phyloP scores from a whole-genome alignment of 2,329 filamentous ascomycete species.

The Orbilia javanica region DNA sequence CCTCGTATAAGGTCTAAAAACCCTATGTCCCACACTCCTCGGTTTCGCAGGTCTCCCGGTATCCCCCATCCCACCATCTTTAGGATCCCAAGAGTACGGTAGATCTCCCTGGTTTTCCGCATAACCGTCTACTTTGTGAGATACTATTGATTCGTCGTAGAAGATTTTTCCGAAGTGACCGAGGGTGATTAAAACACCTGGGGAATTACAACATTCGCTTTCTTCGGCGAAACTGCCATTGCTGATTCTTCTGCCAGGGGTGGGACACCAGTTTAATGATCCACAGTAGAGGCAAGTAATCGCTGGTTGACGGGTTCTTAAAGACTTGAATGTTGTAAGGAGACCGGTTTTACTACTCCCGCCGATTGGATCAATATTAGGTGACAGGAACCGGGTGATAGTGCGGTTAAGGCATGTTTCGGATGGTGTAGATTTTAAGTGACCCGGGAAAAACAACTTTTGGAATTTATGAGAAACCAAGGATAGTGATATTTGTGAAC shows the following conservation, averaged over 20 bases:
- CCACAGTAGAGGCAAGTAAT: background rate
- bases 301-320: background rate
- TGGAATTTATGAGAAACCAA: background rate
- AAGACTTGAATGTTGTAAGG: background rate
- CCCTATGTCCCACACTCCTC: background rate
- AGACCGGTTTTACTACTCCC: background rate
- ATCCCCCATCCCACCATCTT: background rate
- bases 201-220: background rate
- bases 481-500: background rate
- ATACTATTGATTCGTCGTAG: background rate
- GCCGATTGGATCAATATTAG: background rate
- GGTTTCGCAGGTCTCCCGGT: background rate
- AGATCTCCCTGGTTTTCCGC: background rate
- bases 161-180: background rate
- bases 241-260: background rate
- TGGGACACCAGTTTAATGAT: background rate
- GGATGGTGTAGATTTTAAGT: background rate
- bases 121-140: background rate
- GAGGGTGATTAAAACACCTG: background rate
- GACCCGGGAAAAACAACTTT: background rate
- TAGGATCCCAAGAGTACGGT: background rate
- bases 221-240: background rate
- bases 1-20: slow-evolving; percentile 2
- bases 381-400: background rate
- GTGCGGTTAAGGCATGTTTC: background rate